Evolutionary conservation across 257 asterid genomes (phyloP).

Genomic region (Solanum sejunctum): DNA sequence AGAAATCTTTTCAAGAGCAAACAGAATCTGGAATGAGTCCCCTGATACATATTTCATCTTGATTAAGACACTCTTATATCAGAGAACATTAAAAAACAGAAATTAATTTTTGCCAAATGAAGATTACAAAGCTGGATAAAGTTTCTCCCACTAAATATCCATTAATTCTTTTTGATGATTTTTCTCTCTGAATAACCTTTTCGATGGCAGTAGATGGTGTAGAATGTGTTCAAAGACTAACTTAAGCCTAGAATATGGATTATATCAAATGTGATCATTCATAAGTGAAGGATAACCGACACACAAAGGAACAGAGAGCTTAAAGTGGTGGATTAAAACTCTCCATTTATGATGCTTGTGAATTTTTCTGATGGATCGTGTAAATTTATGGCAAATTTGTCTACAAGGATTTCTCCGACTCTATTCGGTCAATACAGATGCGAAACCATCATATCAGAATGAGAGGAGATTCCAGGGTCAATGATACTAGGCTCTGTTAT

Average conservation of each 20-base stretch:
- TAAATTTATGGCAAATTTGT: not conserved
- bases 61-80: not conserved
- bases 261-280: not conserved
- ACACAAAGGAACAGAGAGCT: not conserved
- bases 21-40: not conserved
- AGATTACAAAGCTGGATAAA: not conserved
- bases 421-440: not conserved
- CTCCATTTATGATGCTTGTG: not conserved
- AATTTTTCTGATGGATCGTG: not conserved
- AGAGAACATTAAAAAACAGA: not conserved
- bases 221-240: not conserved
- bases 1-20: not conserved
- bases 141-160: not conserved
- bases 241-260: not conserved
- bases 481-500: not conserved
- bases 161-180: not conserved
- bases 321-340: not conserved
- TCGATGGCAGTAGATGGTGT: not conserved
- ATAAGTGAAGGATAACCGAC: not conserved
- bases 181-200: not conserved
- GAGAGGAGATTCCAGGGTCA: not conserved
- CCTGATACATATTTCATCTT: not conserved
- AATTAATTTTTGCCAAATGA: not conserved
- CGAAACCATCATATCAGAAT: not conserved
- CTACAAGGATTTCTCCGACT: not conserved